These are phyloP conservation scores for Phytophthora kernoviae DNA, from an alignment of 352 stramenopile species.

Conservation along the genomic window DNA sequence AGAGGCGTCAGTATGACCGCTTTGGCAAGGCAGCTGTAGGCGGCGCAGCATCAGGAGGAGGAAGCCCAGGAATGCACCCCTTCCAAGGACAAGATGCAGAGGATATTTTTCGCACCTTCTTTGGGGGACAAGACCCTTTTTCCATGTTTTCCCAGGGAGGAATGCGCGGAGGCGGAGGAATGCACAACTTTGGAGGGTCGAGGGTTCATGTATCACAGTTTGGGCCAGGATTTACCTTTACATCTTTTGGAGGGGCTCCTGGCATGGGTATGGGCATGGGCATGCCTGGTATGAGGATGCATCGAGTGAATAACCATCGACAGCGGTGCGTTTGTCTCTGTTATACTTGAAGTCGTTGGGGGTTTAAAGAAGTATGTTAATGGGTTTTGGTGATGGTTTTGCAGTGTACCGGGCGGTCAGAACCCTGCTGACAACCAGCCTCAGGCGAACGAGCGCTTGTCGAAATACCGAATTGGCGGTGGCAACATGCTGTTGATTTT, in stretches of 20 bases:
- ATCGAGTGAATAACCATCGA: constrained; percentile 47
- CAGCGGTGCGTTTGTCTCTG: constrained; percentile 46
- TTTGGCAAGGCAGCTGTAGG: constrained; percentile 86
- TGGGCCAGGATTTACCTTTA: constrained; percentile 78
- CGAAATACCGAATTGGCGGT: constrained; percentile 65
- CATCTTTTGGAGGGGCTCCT: constrained; percentile 64
- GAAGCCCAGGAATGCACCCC: constrained; percentile 42
- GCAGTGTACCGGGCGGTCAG: constrained; percentile 32
- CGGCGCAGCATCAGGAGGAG: constrained; percentile 36
- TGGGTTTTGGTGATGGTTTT: constrained; percentile 7
- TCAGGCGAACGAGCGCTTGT: constrained; percentile 44
- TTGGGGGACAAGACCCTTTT: constrained; percentile 82
- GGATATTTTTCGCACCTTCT: constrained; percentile 85
- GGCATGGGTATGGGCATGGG: constrained; percentile 52
- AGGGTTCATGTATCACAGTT: constrained; percentile 85
- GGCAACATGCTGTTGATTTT: constrained; percentile 79
- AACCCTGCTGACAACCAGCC: constrained; percentile 34
- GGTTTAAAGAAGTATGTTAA: not conserved
- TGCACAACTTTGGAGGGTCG: constrained; percentile 51
- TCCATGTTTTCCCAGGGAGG: constrained; percentile 86
- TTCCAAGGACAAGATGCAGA: constrained; percentile 82
- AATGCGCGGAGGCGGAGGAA: constrained; percentile 44
- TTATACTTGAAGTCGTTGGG: not conserved
- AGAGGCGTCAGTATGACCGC: constrained; percentile 90
- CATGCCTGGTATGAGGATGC: constrained; percentile 59